These are phyloP conservation scores for Phytophthora colocasiae DNA, from an alignment of 352 stramenopile species.

Conservation along the genomic window DNA sequence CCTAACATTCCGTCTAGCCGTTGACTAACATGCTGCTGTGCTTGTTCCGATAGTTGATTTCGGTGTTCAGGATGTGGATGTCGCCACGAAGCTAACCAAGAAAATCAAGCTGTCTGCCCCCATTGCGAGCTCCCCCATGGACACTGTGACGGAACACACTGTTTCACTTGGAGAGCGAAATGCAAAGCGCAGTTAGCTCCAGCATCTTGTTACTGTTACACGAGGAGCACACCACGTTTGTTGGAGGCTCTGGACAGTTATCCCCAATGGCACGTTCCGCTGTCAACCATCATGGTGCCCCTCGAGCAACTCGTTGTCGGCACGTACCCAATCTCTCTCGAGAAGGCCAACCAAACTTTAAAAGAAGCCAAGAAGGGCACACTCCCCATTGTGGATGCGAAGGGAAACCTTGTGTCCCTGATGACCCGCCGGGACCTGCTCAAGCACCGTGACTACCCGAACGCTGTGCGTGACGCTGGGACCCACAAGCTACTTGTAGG, in stretches of 20 bases:
- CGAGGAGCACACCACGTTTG: conserved; percentile 30
- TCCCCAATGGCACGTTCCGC: conserved; percentile 24
- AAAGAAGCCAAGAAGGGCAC: conserved; percentile 98
- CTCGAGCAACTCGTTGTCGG: conserved; percentile 87
- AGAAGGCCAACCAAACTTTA: conserved; percentile 97
- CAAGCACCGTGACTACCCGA: conserved; percentile 96
- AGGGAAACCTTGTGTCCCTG: conserved; percentile 96
- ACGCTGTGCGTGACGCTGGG: conserved; percentile 93
- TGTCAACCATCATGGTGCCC: conserved; percentile 83
- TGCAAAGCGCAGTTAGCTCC: background rate
- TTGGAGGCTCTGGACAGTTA: conserved; percentile 23
- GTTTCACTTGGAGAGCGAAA: conserved; percentile 4
- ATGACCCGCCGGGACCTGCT: conserved; percentile 97
- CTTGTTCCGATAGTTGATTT: conserved; percentile 84
- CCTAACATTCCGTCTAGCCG: conserved; percentile 23
- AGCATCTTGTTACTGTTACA: conserved; percentile 10
- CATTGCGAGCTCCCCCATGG: conserved; percentile 98
- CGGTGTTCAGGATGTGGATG: conserved; percentile 92
- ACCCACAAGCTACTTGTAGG: conserved; percentile 96
- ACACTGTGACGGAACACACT: conserved; percentile 97
- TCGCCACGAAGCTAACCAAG: conserved; percentile 88
- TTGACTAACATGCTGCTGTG: conserved; percentile 10
- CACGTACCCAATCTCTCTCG: conserved; percentile 93
- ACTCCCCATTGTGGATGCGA: conserved; percentile 97
- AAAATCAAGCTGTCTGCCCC: conserved; percentile 95